Percentiles rank a stretch among this genome's conserved stretches.
These are phyloP conservation scores for Solanum sitiens DNA, from an alignment of 257 asterid genomes.

Conservation along the genomic window DNA sequence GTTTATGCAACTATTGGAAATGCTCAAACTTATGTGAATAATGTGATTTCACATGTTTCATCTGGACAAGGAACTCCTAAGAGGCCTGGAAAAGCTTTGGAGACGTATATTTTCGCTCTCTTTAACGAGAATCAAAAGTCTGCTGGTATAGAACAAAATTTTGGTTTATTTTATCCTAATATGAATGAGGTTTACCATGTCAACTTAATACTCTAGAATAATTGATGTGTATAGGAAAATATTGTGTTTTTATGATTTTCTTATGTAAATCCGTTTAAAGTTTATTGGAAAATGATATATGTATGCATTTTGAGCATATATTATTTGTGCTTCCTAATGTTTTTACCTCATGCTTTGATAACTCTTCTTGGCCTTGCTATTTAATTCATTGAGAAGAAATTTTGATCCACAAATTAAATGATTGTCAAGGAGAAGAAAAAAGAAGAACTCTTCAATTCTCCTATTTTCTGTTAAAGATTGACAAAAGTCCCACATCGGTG, in stretches of 20 bases:
- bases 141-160: conserved; percentile 17
- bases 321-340: not conserved
- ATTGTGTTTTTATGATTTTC: not conserved
- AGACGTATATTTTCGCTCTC: conserved; percentile 27
- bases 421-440: too few species aligned
- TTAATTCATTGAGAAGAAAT: too few species aligned
- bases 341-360: not conserved
- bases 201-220: not conserved
- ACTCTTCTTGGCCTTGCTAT: not conserved
- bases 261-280: not conserved
- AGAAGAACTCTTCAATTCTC: too few species aligned
- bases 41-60: conserved; percentile 18
- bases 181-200: conserved; percentile 33
- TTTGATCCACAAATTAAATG: too few species aligned
- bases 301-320: not conserved
- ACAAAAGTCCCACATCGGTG: too few species aligned
- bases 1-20: conserved; percentile 13
- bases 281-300: not conserved
- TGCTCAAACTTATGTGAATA: conserved; percentile 26
- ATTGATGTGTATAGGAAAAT: not conserved
- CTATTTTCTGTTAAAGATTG: too few species aligned
- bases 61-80: conserved; percentile 32
- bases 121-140: conserved; percentile 32
- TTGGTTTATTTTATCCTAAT: conserved; percentile 22
- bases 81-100: conserved; percentile 20